Evolutionary conservation across 1,139 yeast genomes (phyloP).

Genomic region (Magnusiomyces starmeri): DNA sequence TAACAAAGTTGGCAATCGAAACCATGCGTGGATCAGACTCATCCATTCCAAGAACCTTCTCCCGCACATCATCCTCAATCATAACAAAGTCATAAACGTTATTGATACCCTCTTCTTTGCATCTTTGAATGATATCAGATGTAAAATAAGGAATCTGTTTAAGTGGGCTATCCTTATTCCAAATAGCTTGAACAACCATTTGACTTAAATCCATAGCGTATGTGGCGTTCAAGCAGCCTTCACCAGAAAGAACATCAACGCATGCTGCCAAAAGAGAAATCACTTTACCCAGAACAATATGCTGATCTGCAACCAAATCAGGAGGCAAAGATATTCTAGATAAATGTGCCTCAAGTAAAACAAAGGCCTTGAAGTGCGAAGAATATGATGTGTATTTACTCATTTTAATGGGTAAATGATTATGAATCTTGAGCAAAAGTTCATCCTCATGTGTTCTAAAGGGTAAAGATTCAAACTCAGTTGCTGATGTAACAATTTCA

Average conservation of each 20-base stretch:
- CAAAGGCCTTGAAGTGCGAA: slow-evolving; percentile 62
- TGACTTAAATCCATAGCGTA: slow-evolving; percentile 84
- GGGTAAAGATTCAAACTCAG: slow-evolving; percentile 61
- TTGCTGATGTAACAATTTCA: slow-evolving; percentile 58
- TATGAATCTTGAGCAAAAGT: slow-evolving; percentile 45
- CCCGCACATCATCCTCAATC: slow-evolving; percentile 73
- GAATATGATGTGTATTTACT: slow-evolving; percentile 40
- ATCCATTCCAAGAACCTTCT: slow-evolving; percentile 46
- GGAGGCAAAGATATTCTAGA: slow-evolving; percentile 53
- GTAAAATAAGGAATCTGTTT: slow-evolving; percentile 72
- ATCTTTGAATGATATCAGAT: slow-evolving; percentile 49
- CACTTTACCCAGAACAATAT: slow-evolving; percentile 42
- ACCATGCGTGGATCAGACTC: slow-evolving; percentile 43
- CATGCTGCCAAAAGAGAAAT: slow-evolving; percentile 54
- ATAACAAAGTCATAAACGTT: slow-evolving; percentile 81
- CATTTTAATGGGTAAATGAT: slow-evolving; percentile 55
- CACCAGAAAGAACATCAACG: slow-evolving; percentile 71
- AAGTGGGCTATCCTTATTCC: slow-evolving; percentile 76
- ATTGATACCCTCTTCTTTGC: slow-evolving; percentile 50
- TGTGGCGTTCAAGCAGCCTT: slow-evolving; percentile 72
- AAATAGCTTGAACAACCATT: slow-evolving; percentile 79
- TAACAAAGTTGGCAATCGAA: slow-evolving; percentile 79
- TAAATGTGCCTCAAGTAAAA: slow-evolving; percentile 75
- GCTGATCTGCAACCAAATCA: slow-evolving; percentile 56
- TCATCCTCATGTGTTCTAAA: slow-evolving; percentile 54